Conservation (phyloP, 202 grass and related monocot genomes). For the Bolboschoenoplectus hybrid region DNA sequence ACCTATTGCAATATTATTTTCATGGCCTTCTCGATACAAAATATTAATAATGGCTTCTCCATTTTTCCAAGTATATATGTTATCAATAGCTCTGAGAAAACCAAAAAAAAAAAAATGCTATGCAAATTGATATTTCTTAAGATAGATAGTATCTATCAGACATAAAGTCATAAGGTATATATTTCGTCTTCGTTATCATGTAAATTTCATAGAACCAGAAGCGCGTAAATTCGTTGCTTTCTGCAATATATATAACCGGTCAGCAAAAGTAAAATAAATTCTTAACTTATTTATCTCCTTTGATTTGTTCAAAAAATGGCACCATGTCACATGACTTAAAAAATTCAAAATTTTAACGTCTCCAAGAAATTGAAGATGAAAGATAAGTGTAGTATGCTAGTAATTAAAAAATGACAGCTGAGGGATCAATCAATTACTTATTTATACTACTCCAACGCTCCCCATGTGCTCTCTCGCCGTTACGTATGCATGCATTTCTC, state of each 20-base stretch:
- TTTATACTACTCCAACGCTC: not conserved
- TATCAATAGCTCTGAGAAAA: not conserved
- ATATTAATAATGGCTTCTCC: not conserved
- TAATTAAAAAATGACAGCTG: not conserved
- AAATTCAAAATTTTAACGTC: constrained; percentile 13
- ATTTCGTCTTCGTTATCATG: not conserved
- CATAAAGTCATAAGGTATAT: not conserved
- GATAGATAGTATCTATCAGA: not conserved
- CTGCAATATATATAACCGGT: constrained; percentile 1
- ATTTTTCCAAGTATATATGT: not conserved
- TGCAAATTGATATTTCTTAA: not conserved
- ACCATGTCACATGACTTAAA: constrained; percentile 6
- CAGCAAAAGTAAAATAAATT: not conserved
- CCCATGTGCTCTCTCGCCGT: constrained; percentile 33
- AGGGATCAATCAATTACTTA: not conserved
- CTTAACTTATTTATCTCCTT: not conserved
- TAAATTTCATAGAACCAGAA: constrained; percentile 4
- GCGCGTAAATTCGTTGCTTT: not conserved
- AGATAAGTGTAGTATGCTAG: not conserved
- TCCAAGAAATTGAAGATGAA: constrained; percentile 3
- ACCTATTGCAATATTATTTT: not conserved
- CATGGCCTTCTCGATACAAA: not conserved
- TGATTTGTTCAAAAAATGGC: not conserved
- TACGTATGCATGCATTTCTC: constrained; percentile 21
- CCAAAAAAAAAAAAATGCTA: not conserved